Evolutionary conservation across 768 basidiomycete species (phyloP).

Genomic region (Suillus hirtellus): DNA sequence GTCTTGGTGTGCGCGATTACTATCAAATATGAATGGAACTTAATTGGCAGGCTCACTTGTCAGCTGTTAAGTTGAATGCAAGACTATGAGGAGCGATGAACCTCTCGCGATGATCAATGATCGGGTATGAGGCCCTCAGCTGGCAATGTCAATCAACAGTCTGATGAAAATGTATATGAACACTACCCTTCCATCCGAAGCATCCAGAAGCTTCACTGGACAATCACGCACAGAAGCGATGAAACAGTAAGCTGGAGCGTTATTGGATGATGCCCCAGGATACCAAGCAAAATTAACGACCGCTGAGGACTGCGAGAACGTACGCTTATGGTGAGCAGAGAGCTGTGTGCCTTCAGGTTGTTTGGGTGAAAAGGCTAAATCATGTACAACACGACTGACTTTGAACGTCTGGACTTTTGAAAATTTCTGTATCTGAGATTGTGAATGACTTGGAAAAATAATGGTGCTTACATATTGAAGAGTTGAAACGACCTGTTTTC

Average conservation of each 20-base stretch:
- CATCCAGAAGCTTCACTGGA: constrained; percentile 86
- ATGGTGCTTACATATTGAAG: constrained; percentile 43
- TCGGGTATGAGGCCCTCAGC: constrained; percentile 89
- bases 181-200: constrained; percentile 65
- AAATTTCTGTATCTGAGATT: not conserved
- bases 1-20: constrained; percentile 38
- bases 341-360: not conserved
- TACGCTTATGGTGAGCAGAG: constrained; percentile 17
- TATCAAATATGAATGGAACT: not conserved
- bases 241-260: constrained; percentile 77
- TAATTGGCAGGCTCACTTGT: constrained; percentile 49
- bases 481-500: constrained; percentile 70
- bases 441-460: not conserved
- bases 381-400: not conserved
- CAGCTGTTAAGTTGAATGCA: constrained; percentile 68
- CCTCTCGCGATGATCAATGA: constrained; percentile 92
- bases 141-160: constrained; percentile 28
- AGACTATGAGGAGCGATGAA: constrained; percentile 85
- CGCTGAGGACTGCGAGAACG: constrained; percentile 60
- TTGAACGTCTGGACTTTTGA: not conserved
- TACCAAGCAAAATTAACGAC: constrained; percentile 86
- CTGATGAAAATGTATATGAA: not conserved
- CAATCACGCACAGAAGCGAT: constrained; percentile 80
- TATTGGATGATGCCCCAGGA: constrained; percentile 62
- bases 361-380: not conserved